Percentiles rank a stretch among this genome's conserved stretches.
phyloP scores from a whole-genome alignment of 2,329 filamentous ascomycete genomes.

The Westerdykella aurantiaca region DNA sequence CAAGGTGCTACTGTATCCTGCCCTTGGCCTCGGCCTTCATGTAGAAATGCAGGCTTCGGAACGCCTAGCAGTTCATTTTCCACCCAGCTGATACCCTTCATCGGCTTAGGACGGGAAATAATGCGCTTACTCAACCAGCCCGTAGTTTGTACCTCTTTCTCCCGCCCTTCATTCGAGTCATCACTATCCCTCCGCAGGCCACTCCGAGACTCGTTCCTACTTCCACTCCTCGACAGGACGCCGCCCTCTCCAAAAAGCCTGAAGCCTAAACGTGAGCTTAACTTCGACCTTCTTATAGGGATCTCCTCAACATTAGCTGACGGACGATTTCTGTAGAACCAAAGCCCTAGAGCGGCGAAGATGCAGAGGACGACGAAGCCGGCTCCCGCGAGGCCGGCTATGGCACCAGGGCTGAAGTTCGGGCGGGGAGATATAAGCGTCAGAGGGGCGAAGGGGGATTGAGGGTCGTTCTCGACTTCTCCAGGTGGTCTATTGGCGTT shows the following conservation, averaged over 20 bases:
- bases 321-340: slow-evolving; percentile 7
- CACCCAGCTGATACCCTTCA: slow-evolving; percentile 1
- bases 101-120: slow-evolving; percentile 7
- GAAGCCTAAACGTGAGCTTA: slow-evolving; percentile 11
- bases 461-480: slow-evolving; percentile 3
- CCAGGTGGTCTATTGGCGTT: slow-evolving; percentile 3
- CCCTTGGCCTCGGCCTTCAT: slow-evolving; percentile 4
- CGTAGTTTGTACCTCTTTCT: slow-evolving; percentile 8
- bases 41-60: slow-evolving; percentile 15
- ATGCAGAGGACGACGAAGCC: slow-evolving; percentile 5
- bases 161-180: slow-evolving; percentile 3
- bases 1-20: not conserved
- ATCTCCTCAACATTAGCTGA: slow-evolving; percentile 14
- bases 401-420: slow-evolving; percentile 5
- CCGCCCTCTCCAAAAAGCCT: slow-evolving; percentile 12
- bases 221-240: not conserved
- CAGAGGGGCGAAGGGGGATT: not conserved
- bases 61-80: slow-evolving; percentile 15
- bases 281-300: slow-evolving; percentile 17
- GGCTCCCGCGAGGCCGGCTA: slow-evolving; percentile 15
- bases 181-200: slow-evolving; percentile 2
- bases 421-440: slow-evolving; percentile 4
- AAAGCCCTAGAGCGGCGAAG: slow-evolving; percentile 5
- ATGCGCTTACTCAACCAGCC: slow-evolving; percentile 6
- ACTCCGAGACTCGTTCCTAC: slow-evolving; percentile 1